Conservation (phyloP, 2,329 filamentous ascomycete genomes). For the Ustulina deusta region DNA sequence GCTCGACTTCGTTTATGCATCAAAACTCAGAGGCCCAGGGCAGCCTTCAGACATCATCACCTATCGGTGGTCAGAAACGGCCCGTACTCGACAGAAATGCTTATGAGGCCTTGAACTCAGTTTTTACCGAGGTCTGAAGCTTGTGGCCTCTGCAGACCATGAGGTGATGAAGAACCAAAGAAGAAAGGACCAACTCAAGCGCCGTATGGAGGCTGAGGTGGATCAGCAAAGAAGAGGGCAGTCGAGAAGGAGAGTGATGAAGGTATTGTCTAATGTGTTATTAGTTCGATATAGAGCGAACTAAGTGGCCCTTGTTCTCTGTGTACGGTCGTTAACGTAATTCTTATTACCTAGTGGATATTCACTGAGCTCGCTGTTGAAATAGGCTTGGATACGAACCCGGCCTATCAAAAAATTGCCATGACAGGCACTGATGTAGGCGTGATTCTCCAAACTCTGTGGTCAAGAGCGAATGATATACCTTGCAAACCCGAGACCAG, state of each 20-base stretch:
- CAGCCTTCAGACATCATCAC: conserved; percentile 6
- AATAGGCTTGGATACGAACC: conserved; percentile 22
- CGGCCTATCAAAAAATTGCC: conserved; percentile 12
- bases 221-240: conserved; percentile 15
- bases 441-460: conserved; percentile 10
- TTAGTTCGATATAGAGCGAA: conserved; percentile 3
- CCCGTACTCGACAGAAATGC: conserved; percentile 1
- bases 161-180: neutral
- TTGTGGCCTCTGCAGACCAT: neutral
- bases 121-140: conserved; percentile 4
- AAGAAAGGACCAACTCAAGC: too few species aligned
- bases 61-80: conserved; percentile 5
- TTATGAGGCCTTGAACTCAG: conserved; percentile 9
- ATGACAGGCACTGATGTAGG: conserved; percentile 17
- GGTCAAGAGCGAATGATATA: conserved; percentile 20
- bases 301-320: neutral
- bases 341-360: conserved; percentile 13
- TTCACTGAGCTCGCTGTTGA: conserved; percentile 16
- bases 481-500: conserved; percentile 16
- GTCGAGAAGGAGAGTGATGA: conserved; percentile 1
- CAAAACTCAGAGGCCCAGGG: conserved; percentile 1
- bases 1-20: neutral
- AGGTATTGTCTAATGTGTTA: conserved; percentile 12
- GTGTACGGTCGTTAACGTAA: neutral
- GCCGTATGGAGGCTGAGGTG: too few species aligned